Evolutionary conservation across 2,329 filamentous ascomycete genomes (phyloP).

Genomic region (Fusarium scirpi): DNA sequence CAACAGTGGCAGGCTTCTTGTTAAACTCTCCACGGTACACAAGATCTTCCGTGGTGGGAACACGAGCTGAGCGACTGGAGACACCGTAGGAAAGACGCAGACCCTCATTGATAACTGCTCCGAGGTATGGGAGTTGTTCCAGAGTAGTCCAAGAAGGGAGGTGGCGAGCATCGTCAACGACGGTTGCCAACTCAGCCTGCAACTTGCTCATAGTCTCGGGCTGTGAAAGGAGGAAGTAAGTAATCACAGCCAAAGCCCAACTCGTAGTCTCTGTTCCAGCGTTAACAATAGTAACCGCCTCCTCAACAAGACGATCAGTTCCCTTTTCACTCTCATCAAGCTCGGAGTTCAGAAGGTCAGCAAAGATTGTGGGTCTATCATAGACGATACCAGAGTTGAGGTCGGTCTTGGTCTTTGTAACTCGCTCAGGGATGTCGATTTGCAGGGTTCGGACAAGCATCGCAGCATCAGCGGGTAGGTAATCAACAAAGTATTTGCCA

Average conservation of each 20-base stretch:
- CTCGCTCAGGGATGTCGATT: slow-evolving; percentile 15
- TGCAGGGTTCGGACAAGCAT: slow-evolving; percentile 8
- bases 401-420: slow-evolving; percentile 13
- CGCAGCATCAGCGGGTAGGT: neutral
- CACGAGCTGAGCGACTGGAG: slow-evolving; percentile 14
- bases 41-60: slow-evolving; percentile 15
- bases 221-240: slow-evolving; percentile 18
- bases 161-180: slow-evolving; percentile 10
- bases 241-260: slow-evolving; percentile 25
- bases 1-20: neutral
- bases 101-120: slow-evolving; percentile 1
- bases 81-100: slow-evolving; percentile 15
- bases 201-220: neutral
- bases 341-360: slow-evolving; percentile 9
- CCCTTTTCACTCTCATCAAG: slow-evolving; percentile 13
- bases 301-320: neutral
- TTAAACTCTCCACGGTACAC: slow-evolving; percentile 11
- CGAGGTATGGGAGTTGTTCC: slow-evolving; percentile 13
- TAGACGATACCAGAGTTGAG: slow-evolving; percentile 9
- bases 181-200: neutral
- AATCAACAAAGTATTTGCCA: slow-evolving; percentile 8
- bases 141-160: slow-evolving; percentile 20
- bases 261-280: slow-evolving; percentile 25
- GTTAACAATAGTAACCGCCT: slow-evolving; percentile 15
- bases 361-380: slow-evolving; percentile 18